Conservation (phyloP, 2,329 filamentous ascomycete species). For the Truncatella angustata region DNA sequence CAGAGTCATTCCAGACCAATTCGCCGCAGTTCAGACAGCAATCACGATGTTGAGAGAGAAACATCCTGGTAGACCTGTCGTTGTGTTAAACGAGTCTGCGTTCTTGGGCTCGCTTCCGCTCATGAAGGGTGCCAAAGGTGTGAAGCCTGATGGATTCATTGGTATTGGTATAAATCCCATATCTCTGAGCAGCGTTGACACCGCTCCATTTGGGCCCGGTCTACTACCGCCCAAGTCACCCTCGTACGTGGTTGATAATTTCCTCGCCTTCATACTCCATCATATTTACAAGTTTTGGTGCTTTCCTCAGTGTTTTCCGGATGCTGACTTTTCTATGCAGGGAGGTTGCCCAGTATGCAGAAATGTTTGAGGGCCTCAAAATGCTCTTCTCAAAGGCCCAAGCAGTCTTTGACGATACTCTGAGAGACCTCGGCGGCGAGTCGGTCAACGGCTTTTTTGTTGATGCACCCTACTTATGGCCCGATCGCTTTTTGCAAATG, state of each 20-base stretch:
- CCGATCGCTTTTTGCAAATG: conserved; percentile 12
- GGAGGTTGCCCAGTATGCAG: conserved; percentile 8
- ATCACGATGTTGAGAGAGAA: conserved; percentile 1
- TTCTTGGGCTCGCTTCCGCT: conserved; percentile 8
- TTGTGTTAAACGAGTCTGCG: conserved; percentile 7
- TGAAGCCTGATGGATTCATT: conserved; percentile 6
- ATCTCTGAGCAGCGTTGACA: conserved; percentile 8
- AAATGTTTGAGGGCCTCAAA: conserved; percentile 1
- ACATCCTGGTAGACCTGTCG: conserved; percentile 6
- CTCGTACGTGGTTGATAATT: background rate
- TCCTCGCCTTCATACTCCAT: background rate
- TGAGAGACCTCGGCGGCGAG: background rate
- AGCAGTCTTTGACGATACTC: background rate
- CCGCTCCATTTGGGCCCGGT: conserved; percentile 6
- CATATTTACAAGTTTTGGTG: background rate
- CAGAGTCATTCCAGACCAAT: conserved; percentile 10
- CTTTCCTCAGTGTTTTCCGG: background rate
- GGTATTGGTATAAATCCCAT: conserved; percentile 3
- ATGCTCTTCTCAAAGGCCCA: background rate
- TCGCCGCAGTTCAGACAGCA: conserved; percentile 8
- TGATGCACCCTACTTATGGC: conserved; percentile 5
- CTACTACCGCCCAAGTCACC: conserved; percentile 4
- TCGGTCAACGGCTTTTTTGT: background rate
- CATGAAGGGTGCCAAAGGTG: conserved; percentile 6
- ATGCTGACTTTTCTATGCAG: conserved; percentile 1